Evolutionary conservation across 1,284 basidiomycete species (phyloP), one percentile per base, ranked within the genome.

Genomic region (Termitomyces sp.): DNA sequence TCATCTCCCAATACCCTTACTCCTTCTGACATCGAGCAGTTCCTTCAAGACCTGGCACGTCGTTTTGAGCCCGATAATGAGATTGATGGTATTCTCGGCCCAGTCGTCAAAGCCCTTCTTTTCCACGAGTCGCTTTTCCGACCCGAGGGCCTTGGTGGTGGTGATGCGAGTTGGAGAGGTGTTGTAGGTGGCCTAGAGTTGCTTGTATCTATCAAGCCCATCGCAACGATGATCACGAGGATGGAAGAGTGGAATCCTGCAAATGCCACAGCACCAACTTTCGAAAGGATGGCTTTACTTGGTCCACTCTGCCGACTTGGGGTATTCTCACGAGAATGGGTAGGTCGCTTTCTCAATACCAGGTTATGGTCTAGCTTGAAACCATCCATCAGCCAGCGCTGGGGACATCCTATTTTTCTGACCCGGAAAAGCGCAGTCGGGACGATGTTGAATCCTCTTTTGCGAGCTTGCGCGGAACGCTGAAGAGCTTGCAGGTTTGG

Each of bases 261-360:
- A 7, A 63, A 73, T 59, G 81, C 80, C 18, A 80, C 76, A 3
- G 81, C 86, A 3, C 66, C 78, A 1, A 77, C 70, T 1, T 83
- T 90, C 65, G 86, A 93, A 68, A 77, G 68, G 1, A 59, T 68
- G 18, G 82, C 85, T 11, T 67, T 97, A 48, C 71, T 97, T 56
- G 94, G 94, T 0, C 92, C 92, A 0, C 69, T 97, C 19, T 81
- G 89, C 54, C 74, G 92, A 31, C 71, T 97, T 39, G 87, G 88
- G 40, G 84, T 94, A 5, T 96, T 95, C 66, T 81, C 84, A 5
- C 76, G 84, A 52, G 92, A 95, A 74, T 96, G 92, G 83, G 93
- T 76, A 31, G 18, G 26, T 44, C 14, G 40, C 41, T 46, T 48
- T 43, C n/a, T 48, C 1, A 9, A 21, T 24, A 5, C 24, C n/a